phyloP scores from a whole-genome alignment of 2,329 filamentous ascomycete species.

The Penicillium olsonii region DNA sequence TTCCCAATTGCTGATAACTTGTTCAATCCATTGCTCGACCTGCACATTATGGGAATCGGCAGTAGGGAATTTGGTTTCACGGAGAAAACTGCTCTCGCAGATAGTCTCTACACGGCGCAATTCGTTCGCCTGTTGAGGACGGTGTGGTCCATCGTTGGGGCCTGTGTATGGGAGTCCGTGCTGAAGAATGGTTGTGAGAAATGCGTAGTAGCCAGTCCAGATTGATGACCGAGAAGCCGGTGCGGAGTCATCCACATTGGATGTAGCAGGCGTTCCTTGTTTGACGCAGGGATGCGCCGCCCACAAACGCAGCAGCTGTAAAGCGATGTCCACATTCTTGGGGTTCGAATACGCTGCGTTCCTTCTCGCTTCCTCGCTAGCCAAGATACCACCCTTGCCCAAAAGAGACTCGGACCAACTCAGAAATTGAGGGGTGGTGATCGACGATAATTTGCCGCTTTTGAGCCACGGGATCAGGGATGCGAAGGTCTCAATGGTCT shows the following conservation, averaged over 20 bases:
- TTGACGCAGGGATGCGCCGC: constrained; percentile 41
- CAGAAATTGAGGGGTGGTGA: constrained; percentile 64
- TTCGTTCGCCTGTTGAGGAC: constrained; percentile 70
- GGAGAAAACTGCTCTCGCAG: constrained; percentile 77
- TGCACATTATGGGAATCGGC: constrained; percentile 77
- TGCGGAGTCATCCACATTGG: constrained; percentile 22
- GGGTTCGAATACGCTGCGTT: constrained; percentile 23
- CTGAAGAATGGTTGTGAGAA: constrained; percentile 74
- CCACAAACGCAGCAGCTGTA: constrained; percentile 53
- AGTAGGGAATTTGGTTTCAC: constrained; percentile 79
- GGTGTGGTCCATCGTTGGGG: constrained; percentile 44
- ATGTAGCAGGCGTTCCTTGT: constrained; percentile 22
- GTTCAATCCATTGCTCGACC: constrained; percentile 78
- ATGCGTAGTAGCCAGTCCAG: constrained; percentile 83
- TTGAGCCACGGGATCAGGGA: constrained; percentile 65
- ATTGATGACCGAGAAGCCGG: constrained; percentile 51
- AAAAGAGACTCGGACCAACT: constrained; percentile 79
- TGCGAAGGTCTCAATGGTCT: constrained; percentile 68
- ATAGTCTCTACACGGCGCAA: constrained; percentile 74
- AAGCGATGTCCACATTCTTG: constrained; percentile 38
- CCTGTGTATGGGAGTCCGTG: constrained; percentile 45
- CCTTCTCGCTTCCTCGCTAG: constrained; percentile 53
- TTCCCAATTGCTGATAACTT: constrained; percentile 82
- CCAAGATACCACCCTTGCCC: constrained; percentile 72
- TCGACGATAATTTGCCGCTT: constrained; percentile 35